phyloP scores from a whole-genome alignment of 1,284 basidiomycete species.

The Trichosporon sp. region DNA sequence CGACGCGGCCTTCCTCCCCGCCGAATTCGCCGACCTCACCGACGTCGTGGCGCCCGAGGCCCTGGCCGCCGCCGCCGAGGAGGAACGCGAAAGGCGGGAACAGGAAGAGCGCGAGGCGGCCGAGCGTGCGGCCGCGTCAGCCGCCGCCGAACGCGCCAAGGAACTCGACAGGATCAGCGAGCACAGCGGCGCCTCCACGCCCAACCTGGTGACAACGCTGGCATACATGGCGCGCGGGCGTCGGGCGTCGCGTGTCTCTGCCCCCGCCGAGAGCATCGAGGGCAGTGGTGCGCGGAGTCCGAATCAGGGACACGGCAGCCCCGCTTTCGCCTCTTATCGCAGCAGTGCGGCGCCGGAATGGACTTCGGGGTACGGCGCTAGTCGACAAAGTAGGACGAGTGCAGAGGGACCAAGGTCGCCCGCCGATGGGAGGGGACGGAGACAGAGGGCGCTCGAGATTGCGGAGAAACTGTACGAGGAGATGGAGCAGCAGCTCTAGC shows the following conservation, averaged over 20 bases:
- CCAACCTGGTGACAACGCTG: not conserved
- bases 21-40: conserved; percentile 25
- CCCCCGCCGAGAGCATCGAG: not conserved
- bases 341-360: not conserved
- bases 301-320: not conserved
- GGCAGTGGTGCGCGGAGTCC: not conserved
- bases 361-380: not conserved
- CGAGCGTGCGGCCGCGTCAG: not conserved
- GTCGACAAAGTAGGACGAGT: not conserved
- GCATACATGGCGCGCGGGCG: conserved; percentile 4
- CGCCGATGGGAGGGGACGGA: conserved; percentile 22
- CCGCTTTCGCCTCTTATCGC: not conserved
- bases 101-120: not conserved
- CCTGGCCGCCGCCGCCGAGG: conserved; percentile 20
- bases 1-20: conserved; percentile 23
- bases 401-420: not conserved
- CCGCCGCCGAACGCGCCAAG: not conserved
- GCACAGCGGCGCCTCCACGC: conserved; percentile 17
- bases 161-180: conserved; percentile 6
- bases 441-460: conserved; percentile 28
- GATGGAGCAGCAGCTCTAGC: conserved; percentile 26
- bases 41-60: conserved; percentile 26
- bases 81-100: conserved; percentile 6
- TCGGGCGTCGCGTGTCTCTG: not conserved
- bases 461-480: conserved; percentile 34